Percentiles rank a stretch among this genome's conserved stretches.
Conservation (phyloP, 805 yeast species). For the Kluyveromyces nonfermentans region DNA sequence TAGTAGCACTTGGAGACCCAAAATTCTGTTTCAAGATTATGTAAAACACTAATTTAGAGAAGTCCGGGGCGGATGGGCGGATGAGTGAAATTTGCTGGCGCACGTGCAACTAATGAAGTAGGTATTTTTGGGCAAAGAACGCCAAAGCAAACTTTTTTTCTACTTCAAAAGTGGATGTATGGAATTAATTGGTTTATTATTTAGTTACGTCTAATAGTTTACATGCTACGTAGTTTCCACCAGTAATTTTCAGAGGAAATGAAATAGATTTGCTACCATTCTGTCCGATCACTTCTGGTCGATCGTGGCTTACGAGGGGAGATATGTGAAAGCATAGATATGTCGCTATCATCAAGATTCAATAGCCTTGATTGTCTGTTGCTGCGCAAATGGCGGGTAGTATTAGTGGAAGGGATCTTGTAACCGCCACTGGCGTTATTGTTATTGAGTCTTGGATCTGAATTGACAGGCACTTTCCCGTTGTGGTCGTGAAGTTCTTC, state of each 20-base stretch:
- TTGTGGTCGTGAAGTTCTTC: conserved; percentile 7
- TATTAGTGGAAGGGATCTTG: conserved; percentile 23
- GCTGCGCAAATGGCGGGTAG: conserved; percentile 21
- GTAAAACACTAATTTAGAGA: too few species aligned
- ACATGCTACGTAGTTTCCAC: too few species aligned
- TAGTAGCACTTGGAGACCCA: too few species aligned
- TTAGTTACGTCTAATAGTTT: too few species aligned
- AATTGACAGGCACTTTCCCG: conserved; percentile 3
- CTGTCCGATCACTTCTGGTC: conserved; percentile 26
- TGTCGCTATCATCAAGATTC: conserved; percentile 27
- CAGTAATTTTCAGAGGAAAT: background rate
- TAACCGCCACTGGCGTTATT: conserved; percentile 9
- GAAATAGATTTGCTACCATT: conserved; percentile 2
- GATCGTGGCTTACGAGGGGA: conserved; percentile 21
- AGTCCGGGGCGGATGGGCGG: too few species aligned
- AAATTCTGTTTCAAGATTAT: too few species aligned
- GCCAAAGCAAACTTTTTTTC: too few species aligned
- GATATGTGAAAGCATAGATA: conserved; percentile 30
- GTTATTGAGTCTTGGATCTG: background rate
- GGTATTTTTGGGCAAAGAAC: too few species aligned
- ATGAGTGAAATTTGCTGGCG: too few species aligned
- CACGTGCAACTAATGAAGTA: too few species aligned
- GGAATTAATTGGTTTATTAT: too few species aligned
- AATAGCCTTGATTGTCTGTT: conserved; percentile 14
- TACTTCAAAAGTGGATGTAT: too few species aligned